Evolutionary conservation across 441 rosid genomes (phyloP), one percentile per base, ranked within the genome.

Genomic region (Euphorbia neoarborescens): DNA sequence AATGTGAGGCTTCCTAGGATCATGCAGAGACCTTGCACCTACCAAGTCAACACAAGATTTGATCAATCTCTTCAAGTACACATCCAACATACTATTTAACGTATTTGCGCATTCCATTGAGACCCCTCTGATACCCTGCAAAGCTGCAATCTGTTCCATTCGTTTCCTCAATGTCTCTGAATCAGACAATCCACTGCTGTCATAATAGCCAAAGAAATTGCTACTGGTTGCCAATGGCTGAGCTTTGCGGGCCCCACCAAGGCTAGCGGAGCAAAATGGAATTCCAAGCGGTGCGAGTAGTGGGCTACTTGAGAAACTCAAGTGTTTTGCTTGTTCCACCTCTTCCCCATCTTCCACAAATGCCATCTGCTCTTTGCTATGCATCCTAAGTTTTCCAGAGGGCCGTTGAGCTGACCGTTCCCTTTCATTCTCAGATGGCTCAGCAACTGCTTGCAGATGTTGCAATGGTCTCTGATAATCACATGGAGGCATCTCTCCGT

Each of bases 121-220:
- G 73, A 90, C 96, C 37, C 88, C 97, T 72, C 80, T 91, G 64
- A 93, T 81, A 62, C 90, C 97, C 81, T 93, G 96, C 11, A 77
- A 81, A 71, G 72, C 82, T 50, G 90, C 91, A 65, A 87, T 85
- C 77, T 80, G 91, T 76, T 87, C 92, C 94, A 93, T 90, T 27
- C 88, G 89, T 76, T 84, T 87, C 78, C 86, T 81, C 78, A 93
- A 76, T 46, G 79, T 85, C 82, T 86, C 92, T 19, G 88, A 74
- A 68, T 80, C 89, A 63, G 84, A 83, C 83, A 93, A 81, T 50
- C 69, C 86, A 75, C 90, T 87, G 67, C 79, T 77, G 63, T 87
- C 96, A 76, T 82, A 85, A 77, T 73, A 85, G 75, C 87, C 82
- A 66, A 71, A 65, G 53, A 69, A 75, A 71, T 81, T 85, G 62